Base-by-base conservation (phyloP, 495 filamentous ascomycete genomes). In the Talaromyces wortmannii region DNA sequence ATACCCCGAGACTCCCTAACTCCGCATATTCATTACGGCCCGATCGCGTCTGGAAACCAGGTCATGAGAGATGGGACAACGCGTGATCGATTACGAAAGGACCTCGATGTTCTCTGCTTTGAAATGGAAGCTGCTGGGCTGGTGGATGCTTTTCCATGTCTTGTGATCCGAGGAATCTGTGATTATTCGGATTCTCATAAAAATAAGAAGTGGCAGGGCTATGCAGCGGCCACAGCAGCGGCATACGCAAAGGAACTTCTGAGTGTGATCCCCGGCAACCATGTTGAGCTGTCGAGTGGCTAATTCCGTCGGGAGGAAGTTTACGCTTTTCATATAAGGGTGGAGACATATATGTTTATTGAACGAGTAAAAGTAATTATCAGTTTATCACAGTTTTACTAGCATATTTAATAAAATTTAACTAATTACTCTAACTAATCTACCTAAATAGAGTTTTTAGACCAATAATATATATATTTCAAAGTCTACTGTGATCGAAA, bases 121-220 rank as follows among this genome's bases (percentile, higher is more conserved):
- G 66, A 31, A 13, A 66, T 67, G 61, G 64, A 67, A 53, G 65
- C 64, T 18, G 65, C 66, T 12, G 66, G 66, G 4, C 31, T 69
- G 31, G 59, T 59, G 56, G 45, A 62, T 56, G 32, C 54, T 30
- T 58, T 66, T 48, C 55, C 50, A 48, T 64, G 62, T 45, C 53
- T 64, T 16, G 57, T 64, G 18, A 60, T 66, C 16, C 44, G 56
- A 50, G 63, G 63, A 16, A 57, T 66, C 46, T 64, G 62, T 48
- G 62, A 66, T 43, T 66, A 66, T 56, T 49, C 58, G 6, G 63
- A 66, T 48, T 57, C 55, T 8, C 63, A 66, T 43, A 64, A 66
- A 55, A 64, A 66, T 47, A 56, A 64, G 44, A 49, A 50, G n/a
- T 66, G 62, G 63, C 63, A 66, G 44, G 45, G 15, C 18, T 66